Evolutionary conservation across 139 green algal species (phyloP).

Genomic region (Edaphochlamys debaryana): DNA sequence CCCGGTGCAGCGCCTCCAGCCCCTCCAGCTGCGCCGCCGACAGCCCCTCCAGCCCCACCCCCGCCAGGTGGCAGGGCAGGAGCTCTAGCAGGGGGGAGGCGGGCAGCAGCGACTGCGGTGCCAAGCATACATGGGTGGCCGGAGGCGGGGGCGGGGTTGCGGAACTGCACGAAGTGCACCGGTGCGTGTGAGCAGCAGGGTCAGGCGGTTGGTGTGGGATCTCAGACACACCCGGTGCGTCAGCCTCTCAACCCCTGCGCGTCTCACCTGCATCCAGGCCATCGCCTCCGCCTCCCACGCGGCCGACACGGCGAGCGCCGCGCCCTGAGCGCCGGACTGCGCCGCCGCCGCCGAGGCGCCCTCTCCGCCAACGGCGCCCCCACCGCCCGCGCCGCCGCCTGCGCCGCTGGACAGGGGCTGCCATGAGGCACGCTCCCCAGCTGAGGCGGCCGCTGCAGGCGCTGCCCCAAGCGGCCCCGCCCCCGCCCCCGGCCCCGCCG

Average conservation of each 20-base stretch:
- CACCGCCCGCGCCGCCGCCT: too few species aligned
- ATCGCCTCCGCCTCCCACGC: conserved; percentile 26
- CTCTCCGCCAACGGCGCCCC: too few species aligned
- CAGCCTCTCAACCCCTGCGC: too few species aligned
- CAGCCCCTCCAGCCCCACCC: conserved; percentile 28
- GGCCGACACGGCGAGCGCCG: neutral
- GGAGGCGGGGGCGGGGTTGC: neutral
- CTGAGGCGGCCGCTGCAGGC: too few species aligned
- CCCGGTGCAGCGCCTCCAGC: conserved; percentile 23
- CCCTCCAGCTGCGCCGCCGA: conserved; percentile 40
- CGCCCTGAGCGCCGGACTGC: neutral
- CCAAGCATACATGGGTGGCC: neutral
- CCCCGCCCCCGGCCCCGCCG: too few species aligned
- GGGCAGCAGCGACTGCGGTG: conserved; percentile 4
- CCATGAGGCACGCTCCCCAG: too few species aligned
- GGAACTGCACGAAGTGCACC: neutral
- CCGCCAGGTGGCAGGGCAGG: conserved; percentile 7
- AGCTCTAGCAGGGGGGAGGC: conserved; percentile 7
- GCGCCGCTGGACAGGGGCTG: too few species aligned
- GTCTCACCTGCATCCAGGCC: conserved; percentile 11
- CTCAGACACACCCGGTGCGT: too few species aligned
- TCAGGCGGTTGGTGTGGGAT: neutral
- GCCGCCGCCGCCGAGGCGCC: neutral
- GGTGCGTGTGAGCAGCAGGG: neutral
- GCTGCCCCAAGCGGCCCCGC: too few species aligned